Evolutionary conservation across 2,329 filamentous ascomycete species (phyloP).

Genomic region (Fusarium chlamydosporum): DNA sequence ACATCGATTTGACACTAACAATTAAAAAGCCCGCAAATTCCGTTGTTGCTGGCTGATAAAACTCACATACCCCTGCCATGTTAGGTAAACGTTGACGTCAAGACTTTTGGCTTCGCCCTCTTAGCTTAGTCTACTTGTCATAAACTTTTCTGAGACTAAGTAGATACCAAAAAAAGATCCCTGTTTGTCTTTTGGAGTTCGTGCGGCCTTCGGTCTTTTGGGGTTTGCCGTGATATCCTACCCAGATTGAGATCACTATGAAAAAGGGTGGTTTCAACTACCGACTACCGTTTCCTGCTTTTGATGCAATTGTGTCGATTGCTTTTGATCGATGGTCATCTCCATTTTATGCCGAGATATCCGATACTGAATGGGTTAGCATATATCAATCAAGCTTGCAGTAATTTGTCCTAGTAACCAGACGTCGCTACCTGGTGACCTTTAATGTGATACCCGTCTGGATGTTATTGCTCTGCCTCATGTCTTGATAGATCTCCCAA

Average conservation of each 20-base stretch:
- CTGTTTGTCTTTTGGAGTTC: background rate
- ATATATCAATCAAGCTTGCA: constrained; percentile 8
- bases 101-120: constrained; percentile 25
- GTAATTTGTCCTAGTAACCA: background rate
- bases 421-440: background rate
- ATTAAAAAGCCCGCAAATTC: constrained; percentile 9
- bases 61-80: constrained; percentile 15
- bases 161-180: background rate
- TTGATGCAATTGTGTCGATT: background rate
- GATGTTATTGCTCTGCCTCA: background rate
- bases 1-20: constrained; percentile 7
- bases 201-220: constrained; percentile 17
- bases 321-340: constrained; percentile 14
- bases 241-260: background rate
- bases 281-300: background rate
- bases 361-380: background rate
- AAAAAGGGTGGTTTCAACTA: background rate
- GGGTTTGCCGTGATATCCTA: constrained; percentile 1
- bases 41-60: background rate
- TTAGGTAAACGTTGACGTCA: constrained; percentile 44
- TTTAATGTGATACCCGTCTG: background rate
- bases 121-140: constrained; percentile 33
- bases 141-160: constrained; percentile 9
- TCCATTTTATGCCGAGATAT: constrained; percentile 21
- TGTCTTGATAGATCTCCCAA: background rate